Conservation (phyloP, 805 yeast genomes). For the Wickerhamiella kurtzmanii region DNA sequence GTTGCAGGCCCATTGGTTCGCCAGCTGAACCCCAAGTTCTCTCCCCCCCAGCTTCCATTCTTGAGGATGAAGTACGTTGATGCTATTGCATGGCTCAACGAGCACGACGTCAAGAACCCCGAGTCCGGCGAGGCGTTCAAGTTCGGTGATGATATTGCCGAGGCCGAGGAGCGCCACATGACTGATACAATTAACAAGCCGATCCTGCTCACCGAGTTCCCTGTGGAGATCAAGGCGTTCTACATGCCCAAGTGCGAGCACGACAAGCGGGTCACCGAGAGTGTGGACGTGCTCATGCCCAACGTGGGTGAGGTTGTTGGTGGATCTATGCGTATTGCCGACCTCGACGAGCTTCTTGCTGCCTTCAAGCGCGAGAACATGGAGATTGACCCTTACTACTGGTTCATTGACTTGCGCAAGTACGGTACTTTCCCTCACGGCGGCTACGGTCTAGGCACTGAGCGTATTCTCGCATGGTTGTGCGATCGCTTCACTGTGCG, state of each 20-base stretch:
- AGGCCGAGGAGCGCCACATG: conserved; percentile 99
- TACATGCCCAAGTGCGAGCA: conserved; percentile 90
- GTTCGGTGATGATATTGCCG: conserved; percentile 98
- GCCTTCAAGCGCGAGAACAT: conserved; percentile 91
- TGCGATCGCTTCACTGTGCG: conserved; percentile 96
- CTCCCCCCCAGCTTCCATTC: conserved; percentile 75
- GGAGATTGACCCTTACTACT: conserved; percentile 72
- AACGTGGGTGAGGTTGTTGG: conserved; percentile 98
- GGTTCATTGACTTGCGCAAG: conserved; percentile 91
- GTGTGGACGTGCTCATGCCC: conserved; percentile 97
- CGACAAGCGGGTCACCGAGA: conserved; percentile 91
- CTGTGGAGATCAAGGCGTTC: conserved; percentile 92
- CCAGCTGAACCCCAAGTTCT: conserved; percentile 86
- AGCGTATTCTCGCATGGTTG: conserved; percentile 95
- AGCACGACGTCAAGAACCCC: conserved; percentile 71
- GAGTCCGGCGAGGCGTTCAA: conserved; percentile 88
- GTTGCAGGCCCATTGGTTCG: conserved; percentile 79
- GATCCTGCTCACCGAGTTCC: conserved; percentile 85
- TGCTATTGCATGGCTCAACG: conserved; percentile 93
- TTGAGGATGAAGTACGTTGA: conserved; percentile 80
- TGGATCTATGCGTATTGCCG: conserved; percentile 94
- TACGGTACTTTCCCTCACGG: conserved; percentile 99
- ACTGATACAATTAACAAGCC: conserved; percentile 90
- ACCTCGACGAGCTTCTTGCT: conserved; percentile 66
- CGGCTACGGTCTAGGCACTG: conserved; percentile 97